Evolutionary conservation across 2,329 filamentous ascomycete genomes (phyloP).

Genomic region (Aspergillus ibericus): DNA sequence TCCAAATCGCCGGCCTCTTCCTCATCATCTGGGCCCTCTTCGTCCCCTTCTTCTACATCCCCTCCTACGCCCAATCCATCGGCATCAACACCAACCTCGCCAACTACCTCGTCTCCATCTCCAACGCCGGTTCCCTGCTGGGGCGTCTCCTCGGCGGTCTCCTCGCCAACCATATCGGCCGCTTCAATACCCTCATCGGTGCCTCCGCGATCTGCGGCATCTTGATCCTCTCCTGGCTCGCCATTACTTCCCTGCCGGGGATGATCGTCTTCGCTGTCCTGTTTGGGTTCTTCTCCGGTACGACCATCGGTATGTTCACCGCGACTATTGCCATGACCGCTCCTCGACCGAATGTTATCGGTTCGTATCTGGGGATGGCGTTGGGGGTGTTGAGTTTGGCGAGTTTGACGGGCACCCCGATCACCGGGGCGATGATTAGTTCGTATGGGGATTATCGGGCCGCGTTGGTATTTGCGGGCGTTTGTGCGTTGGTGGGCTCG

Average conservation of each 20-base stretch:
- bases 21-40: slow-evolving; percentile 25
- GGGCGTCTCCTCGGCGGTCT: slow-evolving; percentile 33
- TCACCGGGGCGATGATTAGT: slow-evolving; percentile 20
- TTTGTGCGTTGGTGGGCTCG: slow-evolving; percentile 3
- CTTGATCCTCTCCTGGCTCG: slow-evolving; percentile 36
- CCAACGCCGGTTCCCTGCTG: slow-evolving; percentile 35
- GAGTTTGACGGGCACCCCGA: slow-evolving; percentile 21
- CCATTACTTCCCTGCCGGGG: slow-evolving; percentile 18
- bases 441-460: slow-evolving; percentile 11
- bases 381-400: slow-evolving; percentile 19
- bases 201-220: slow-evolving; percentile 24
- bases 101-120: slow-evolving; percentile 32
- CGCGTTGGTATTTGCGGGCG: slow-evolving; percentile 10
- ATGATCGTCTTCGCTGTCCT: slow-evolving; percentile 34
- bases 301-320: slow-evolving; percentile 38
- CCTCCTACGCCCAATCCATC: slow-evolving; percentile 20
- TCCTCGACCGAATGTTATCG: slow-evolving; percentile 31
- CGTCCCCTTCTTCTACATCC: slow-evolving; percentile 30
- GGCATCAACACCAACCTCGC: slow-evolving; percentile 15
- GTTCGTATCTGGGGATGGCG: slow-evolving; percentile 45
- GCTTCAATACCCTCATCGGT: slow-evolving; percentile 34
- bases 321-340: slow-evolving; percentile 37
- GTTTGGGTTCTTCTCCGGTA: slow-evolving; percentile 43
- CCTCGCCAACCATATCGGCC: slow-evolving; percentile 32
- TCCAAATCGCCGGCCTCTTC: slow-evolving; percentile 13